These are phyloP conservation scores for Pholiota molesta DNA, from an alignment of 768 basidiomycete species.

Conservation along the genomic window DNA sequence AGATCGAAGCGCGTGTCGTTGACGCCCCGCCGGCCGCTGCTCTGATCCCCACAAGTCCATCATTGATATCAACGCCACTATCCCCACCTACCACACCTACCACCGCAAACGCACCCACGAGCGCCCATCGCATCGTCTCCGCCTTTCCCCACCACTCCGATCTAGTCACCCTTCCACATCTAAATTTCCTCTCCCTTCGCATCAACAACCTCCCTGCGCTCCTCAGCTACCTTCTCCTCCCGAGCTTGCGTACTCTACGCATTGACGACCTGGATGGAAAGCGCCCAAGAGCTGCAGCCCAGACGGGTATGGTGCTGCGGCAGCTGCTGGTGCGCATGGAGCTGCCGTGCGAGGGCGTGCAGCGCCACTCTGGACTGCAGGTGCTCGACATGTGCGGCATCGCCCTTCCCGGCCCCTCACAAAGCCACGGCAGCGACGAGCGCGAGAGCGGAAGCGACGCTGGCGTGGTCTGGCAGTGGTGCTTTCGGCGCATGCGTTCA, in stretches of 20 bases:
- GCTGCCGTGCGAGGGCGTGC: conserved; percentile 22
- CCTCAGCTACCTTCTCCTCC: conserved; percentile 33
- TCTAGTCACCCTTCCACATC: conserved; percentile 25
- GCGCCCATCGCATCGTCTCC: background rate
- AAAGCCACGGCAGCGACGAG: conserved; percentile 1
- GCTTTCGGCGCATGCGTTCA: conserved; percentile 30
- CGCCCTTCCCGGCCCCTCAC: background rate
- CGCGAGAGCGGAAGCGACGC: background rate
- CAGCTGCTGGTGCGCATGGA: conserved; percentile 36
- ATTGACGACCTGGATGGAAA: conserved; percentile 40
- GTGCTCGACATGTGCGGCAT: conserved; percentile 32
- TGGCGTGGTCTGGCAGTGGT: conserved; percentile 31
- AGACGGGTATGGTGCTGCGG: conserved; percentile 29
- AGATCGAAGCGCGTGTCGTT: conserved; percentile 19
- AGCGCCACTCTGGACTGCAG: conserved; percentile 19
- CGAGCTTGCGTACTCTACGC: conserved; percentile 30
- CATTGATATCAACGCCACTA: background rate
- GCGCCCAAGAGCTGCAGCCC: conserved; percentile 27
- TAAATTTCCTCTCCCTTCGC: conserved; percentile 32
- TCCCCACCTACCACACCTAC: background rate
- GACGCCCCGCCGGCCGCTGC: background rate
- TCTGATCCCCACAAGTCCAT: background rate
- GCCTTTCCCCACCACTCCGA: background rate
- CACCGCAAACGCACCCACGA: background rate
- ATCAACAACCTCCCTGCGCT: conserved; percentile 36